These are phyloP conservation scores for Botrytis sinoallii DNA, from an alignment of 2,329 filamentous ascomycete species.

Conservation along the genomic window DNA sequence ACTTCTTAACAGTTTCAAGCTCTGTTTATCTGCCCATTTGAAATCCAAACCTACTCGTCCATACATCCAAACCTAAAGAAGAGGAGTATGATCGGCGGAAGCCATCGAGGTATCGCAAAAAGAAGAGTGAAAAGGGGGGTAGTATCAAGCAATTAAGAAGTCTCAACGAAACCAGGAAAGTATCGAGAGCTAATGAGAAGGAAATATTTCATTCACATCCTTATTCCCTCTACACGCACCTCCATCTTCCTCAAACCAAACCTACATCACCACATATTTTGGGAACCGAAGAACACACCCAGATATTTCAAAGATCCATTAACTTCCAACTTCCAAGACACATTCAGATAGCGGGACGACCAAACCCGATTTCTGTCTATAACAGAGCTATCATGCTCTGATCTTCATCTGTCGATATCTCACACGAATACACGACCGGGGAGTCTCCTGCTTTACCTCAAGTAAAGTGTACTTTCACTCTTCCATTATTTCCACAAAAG, in stretches of 20 bases:
- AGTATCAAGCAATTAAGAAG: not conserved
- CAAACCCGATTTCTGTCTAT: not conserved
- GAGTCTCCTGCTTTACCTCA: no score
- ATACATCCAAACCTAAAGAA: not conserved
- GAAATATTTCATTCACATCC: no score
- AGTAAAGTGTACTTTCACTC: no score
- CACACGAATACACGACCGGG: not conserved
- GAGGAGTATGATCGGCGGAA: not conserved
- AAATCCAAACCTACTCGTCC: not conserved
- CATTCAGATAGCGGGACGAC: not conserved
- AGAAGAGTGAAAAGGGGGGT: not conserved
- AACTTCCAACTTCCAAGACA: no score
- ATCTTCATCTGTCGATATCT: not conserved
- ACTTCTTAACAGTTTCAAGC: not conserved
- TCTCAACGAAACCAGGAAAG: no score
- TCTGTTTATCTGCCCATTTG: no score
- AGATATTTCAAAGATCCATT: rapidly evolving
- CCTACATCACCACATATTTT: no score
- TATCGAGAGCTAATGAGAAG: not conserved
- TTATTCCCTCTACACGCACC: no score
- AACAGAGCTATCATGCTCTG: not conserved
- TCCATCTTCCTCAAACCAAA: no score
- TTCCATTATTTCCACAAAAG: no score
- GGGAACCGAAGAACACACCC: not conserved
- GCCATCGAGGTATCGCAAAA: no score